These are phyloP conservation scores for Wickerhamomyces strasburgensis DNA, from an alignment of 805 yeast genomes.

Conservation along the genomic window DNA sequence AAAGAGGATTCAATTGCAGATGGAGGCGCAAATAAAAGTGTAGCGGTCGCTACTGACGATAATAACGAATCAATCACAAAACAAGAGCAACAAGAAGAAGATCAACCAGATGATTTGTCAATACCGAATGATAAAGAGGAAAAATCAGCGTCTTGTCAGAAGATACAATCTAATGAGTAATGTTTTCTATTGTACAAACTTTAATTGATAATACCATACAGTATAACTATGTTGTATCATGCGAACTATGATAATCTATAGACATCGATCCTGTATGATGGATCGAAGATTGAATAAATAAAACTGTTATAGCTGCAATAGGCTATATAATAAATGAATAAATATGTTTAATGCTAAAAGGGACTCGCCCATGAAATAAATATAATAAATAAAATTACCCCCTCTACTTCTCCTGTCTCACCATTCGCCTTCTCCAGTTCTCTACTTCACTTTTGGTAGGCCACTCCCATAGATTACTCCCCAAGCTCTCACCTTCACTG, in stretches of 20 bases:
- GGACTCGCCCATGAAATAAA: neutral
- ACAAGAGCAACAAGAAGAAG: too few species aligned
- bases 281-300: too few species aligned
- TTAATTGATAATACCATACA: too few species aligned
- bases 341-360: neutral
- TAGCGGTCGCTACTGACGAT: neutral
- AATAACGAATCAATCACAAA: neutral
- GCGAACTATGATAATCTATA: too few species aligned
- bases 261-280: too few species aligned
- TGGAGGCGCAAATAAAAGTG: neutral
- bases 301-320: too few species aligned
- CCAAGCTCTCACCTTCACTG: conserved; percentile 6
- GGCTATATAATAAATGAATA: conserved; percentile 5
- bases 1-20: neutral
- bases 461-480: conserved; percentile 30
- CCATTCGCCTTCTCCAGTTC: conserved; percentile 14
- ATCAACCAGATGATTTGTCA: too few species aligned
- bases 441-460: conserved; percentile 26
- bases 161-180: too few species aligned
- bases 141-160: too few species aligned
- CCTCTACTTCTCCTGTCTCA: neutral
- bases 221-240: too few species aligned
- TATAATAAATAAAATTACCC: conserved; percentile 1
- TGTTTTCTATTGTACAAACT: too few species aligned
- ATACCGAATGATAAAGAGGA: too few species aligned